phyloP scores from a whole-genome alignment of 305 asterid genomes.

The Fraxinus angustifolia region DNA sequence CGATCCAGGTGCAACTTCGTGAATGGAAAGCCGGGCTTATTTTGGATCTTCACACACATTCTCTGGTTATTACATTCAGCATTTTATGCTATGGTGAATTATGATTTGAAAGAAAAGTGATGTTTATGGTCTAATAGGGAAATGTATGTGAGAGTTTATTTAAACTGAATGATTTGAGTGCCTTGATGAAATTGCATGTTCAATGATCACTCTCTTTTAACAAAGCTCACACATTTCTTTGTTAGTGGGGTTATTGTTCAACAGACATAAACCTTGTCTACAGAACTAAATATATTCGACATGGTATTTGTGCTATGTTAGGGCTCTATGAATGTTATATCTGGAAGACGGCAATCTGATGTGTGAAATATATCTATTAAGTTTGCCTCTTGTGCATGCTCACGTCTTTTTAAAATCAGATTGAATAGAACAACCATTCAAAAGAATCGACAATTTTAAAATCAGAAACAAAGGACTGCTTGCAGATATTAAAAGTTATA shows the following conservation, averaged over 20 bases:
- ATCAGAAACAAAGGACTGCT: too few species aligned
- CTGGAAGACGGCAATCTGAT: not conserved
- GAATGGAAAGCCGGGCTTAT: slow-evolving; percentile 8
- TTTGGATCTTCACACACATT: not conserved
- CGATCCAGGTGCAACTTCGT: slow-evolving; percentile 58
- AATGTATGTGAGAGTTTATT: not conserved
- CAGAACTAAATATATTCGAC: not conserved
- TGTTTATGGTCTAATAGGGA: not conserved
- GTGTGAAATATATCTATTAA: not conserved
- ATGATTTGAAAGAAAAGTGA: not conserved
- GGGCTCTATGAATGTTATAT: not conserved
- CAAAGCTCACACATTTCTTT: not conserved
- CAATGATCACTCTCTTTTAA: not conserved
- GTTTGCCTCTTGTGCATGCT: not conserved
- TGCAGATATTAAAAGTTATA: too few species aligned
- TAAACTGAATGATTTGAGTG: not conserved
- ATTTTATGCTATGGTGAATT: not conserved
- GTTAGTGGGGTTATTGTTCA: not conserved
- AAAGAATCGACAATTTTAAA: too few species aligned
- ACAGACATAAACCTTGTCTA: not conserved
- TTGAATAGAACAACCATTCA: too few species aligned
- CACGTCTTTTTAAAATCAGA: not conserved
- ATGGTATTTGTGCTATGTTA: not conserved
- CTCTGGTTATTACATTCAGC: not conserved
- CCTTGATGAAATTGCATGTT: not conserved